A percentile compares a stretch with the other conserved stretches of the same genome.
Evolutionary conservation across 257 asterid genomes (phyloP).

Genomic region (Solanum virginianum): DNA sequence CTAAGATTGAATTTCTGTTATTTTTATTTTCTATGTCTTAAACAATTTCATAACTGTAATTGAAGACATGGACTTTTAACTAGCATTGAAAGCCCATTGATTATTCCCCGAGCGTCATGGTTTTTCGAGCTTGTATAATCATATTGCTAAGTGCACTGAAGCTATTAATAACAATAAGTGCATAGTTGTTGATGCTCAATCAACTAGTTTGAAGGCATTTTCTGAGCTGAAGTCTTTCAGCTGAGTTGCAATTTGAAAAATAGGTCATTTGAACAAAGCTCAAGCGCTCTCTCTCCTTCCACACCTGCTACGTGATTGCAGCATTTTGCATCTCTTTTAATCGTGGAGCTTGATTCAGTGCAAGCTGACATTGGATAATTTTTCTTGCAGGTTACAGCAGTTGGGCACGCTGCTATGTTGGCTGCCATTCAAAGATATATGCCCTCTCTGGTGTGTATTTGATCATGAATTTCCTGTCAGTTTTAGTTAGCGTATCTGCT

Average conservation of each 20-base stretch:
- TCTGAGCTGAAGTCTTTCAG: neutral
- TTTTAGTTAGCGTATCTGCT: neutral
- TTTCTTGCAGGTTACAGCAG: conserved; percentile 82
- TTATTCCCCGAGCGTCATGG: neutral
- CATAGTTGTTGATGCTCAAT: neutral
- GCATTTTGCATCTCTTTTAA: neutral
- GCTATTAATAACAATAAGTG: neutral
- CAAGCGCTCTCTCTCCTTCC: neutral
- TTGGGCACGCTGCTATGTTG: conserved; percentile 95
- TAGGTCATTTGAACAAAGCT: neutral
- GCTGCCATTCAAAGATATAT: conserved; percentile 92
- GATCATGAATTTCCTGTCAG: neutral
- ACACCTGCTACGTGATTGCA: neutral
- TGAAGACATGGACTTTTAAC: neutral
- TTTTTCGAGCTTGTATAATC: neutral
- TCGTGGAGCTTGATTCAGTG: conserved; percentile 2
- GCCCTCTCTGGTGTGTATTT: conserved; percentile 62
- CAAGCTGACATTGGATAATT: conserved; percentile 7
- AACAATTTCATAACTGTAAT: neutral
- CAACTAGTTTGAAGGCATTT: neutral
- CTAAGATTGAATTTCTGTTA: neutral
- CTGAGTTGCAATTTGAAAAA: neutral
- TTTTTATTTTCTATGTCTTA: neutral
- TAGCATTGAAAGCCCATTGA: neutral
- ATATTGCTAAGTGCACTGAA: neutral